Base-by-base conservation (phyloP, 805 yeast species). In the Ogataea corticis region DNA sequence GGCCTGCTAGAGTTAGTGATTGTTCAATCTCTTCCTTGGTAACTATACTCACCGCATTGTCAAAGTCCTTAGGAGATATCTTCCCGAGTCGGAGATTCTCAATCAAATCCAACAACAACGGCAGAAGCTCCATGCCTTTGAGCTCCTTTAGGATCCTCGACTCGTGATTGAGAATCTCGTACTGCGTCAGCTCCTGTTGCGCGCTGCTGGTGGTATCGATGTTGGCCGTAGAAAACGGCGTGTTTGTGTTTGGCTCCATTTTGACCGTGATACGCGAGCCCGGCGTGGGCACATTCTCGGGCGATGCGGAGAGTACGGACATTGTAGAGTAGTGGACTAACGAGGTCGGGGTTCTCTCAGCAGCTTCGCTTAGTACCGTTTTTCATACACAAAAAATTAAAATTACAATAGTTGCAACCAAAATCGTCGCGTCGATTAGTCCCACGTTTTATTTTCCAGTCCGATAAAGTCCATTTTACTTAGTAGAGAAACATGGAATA, bases 1-100 rank as follows among this genome's bases (percentile, higher is more conserved):
- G 23, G 76, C 67, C 60, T 66, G 36, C 12, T 7, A 31, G 15
- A 31, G 50, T 45, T 48, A 36, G 46, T 38, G 23, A 30, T 17
- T 13, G 19, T 18, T 23, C 11, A 19, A 18, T 12, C n/a, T n/a
- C n/a, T n/a, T n/a, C n/a, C n/a, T n/a, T n/a, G n/a, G n/a, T n/a
- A 4, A 17, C 33, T 17, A 35, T 33, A 60, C 70, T 36, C 54
- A 69, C 71, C 6, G 72, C 67, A 50, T 70, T 72, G 27, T 68
- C 72, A 32, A 69, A 67, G 40, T 73, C 77, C 42, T 70, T 70
- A 0, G 75, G 73, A n/a, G 70, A 48, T 1, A 72, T 54, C 42
- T 65, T 62, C 0, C 76, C 76, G 2, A 59, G 50, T 36, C 69
- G 66, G 10, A 73, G 63, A 38, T 62, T 67, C 38, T 71, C 76